phyloP scores from a whole-genome alignment of 805 yeast species.

The Myxozyma sirexii region DNA sequence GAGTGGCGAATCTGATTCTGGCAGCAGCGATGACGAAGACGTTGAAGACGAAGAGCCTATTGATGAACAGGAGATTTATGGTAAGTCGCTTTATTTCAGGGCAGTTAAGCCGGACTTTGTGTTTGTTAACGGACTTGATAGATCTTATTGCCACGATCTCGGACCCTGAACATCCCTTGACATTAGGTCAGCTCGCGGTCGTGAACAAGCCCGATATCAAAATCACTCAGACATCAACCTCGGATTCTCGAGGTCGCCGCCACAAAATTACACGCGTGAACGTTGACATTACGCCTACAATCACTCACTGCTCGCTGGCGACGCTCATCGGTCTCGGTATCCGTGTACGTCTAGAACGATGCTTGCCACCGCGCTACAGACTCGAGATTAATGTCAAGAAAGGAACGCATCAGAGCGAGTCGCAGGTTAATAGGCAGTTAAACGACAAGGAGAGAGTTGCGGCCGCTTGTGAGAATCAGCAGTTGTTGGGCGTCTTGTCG shows the following conservation, averaged over 20 bases:
- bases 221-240: slow-evolving; percentile 61
- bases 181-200: slow-evolving; percentile 91
- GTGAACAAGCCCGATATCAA: slow-evolving; percentile 81
- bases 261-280: slow-evolving; percentile 69
- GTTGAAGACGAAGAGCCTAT: slow-evolving; percentile 55
- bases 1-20: slow-evolving; percentile 29
- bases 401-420: slow-evolving; percentile 94
- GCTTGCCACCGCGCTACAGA: slow-evolving; percentile 82
- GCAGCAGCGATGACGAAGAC: slow-evolving; percentile 36
- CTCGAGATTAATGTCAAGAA: slow-evolving; percentile 78
- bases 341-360: slow-evolving; percentile 84
- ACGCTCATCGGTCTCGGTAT: slow-evolving; percentile 95
- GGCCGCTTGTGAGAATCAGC: slow-evolving; percentile 98
- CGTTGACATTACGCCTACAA: slow-evolving; percentile 92
- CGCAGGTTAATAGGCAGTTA: slow-evolving; percentile 92
- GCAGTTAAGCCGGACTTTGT: too few relatives aligned
- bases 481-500: slow-evolving; percentile 82
- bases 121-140: too few relatives aligned
- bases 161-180: slow-evolving; percentile 97
- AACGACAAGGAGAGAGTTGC: slow-evolving; percentile 97
- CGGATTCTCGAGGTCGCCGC: slow-evolving; percentile 28
- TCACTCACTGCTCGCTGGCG: slow-evolving; percentile 95
- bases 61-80: slow-evolving; percentile 88
- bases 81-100: too few relatives aligned
- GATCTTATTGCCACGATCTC: slow-evolving; percentile 79